Conservation (phyloP, 495 filamentous ascomycete species). For the Neurospora tetraspora region DNA sequence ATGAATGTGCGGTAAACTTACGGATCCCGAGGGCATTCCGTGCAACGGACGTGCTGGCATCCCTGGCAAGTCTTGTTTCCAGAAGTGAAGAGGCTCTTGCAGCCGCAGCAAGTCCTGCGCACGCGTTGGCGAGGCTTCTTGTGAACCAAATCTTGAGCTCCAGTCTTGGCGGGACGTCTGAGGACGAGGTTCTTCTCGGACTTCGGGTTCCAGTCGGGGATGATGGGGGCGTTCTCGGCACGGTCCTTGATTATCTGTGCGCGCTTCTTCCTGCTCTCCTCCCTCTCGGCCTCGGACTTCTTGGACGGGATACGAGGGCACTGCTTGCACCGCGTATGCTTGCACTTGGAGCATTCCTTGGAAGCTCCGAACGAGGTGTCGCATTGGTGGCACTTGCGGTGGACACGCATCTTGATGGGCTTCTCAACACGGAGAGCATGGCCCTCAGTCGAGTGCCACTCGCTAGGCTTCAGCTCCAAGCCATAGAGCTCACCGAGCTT, state of each 20-base stretch:
- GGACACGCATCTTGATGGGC: constrained; percentile 84
- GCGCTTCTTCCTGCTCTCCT: constrained; percentile 33
- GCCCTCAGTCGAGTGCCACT: constrained; percentile 51
- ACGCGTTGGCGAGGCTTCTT: constrained; percentile 59
- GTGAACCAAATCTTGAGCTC: constrained; percentile 60
- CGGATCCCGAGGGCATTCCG: constrained; percentile 73
- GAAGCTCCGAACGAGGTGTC: constrained; percentile 48
- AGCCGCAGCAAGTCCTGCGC: constrained; percentile 67
- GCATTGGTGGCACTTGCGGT: constrained; percentile 73
- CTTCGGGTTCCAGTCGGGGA: constrained; percentile 35
- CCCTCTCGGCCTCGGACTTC: constrained; percentile 40
- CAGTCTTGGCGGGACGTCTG: constrained; percentile 52
- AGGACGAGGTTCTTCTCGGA: constrained; percentile 35
- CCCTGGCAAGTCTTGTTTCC: constrained; percentile 45
- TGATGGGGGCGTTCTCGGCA: constrained; percentile 36
- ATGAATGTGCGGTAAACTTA: constrained; percentile 36
- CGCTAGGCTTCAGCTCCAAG: constrained; percentile 55
- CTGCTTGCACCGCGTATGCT: constrained; percentile 67
- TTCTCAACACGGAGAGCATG: constrained; percentile 70
- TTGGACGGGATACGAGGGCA: constrained; percentile 65
- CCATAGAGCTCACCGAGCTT: constrained; percentile 67
- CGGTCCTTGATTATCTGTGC: constrained; percentile 38
- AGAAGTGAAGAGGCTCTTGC: constrained; percentile 49
- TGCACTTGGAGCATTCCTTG: constrained; percentile 60
- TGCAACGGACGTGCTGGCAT: constrained; percentile 72